A percentile compares a stretch with the other conserved stretches of the same genome.
These are phyloP conservation scores for Melastoma malabathricum DNA, from an alignment of 345 rosid genomes.

Conservation along the genomic window DNA sequence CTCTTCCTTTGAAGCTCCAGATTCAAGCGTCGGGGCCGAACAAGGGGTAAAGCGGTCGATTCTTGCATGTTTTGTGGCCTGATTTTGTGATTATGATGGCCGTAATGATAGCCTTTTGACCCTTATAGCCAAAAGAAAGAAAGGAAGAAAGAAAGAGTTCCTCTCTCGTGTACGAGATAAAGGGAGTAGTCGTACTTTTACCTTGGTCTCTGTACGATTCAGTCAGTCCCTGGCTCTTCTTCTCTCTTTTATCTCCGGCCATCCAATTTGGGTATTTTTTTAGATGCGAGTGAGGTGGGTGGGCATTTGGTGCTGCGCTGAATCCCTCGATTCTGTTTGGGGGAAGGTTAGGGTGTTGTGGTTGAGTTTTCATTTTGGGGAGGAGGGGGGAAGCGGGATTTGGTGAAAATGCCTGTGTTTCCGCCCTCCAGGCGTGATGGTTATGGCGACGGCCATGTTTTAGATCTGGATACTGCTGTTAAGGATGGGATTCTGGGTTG, in stretches of 20 bases:
- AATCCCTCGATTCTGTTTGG: background rate
- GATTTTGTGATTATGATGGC: conserved; percentile 4
- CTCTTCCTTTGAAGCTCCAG: too few species aligned
- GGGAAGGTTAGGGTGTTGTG: background rate
- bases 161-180: background rate
- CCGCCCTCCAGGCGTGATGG: conserved; percentile 11
- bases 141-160: background rate
- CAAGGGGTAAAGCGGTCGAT: too few species aligned
- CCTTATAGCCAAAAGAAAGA: background rate
- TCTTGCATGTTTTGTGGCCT: background rate
- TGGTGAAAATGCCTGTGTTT: conserved; percentile 10
- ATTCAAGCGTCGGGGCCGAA: too few species aligned
- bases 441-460: conserved; percentile 15
- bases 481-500: conserved; percentile 16
- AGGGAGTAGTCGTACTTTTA: background rate
- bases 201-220: background rate
- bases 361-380: background rate
- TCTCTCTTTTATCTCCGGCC: conserved; percentile 1
- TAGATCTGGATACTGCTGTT: conserved; percentile 17
- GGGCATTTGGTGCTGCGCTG: conserved; percentile 1
- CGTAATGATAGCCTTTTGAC: conserved; percentile 6
- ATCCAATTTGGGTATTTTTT: conserved; percentile 2
- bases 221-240: too few species aligned
- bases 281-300: conserved; percentile 2
- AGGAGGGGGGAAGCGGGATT: background rate